phyloP scores from a whole-genome alignment of 2,329 filamentous ascomycete genomes.

The Phialocephala sp. region DNA sequence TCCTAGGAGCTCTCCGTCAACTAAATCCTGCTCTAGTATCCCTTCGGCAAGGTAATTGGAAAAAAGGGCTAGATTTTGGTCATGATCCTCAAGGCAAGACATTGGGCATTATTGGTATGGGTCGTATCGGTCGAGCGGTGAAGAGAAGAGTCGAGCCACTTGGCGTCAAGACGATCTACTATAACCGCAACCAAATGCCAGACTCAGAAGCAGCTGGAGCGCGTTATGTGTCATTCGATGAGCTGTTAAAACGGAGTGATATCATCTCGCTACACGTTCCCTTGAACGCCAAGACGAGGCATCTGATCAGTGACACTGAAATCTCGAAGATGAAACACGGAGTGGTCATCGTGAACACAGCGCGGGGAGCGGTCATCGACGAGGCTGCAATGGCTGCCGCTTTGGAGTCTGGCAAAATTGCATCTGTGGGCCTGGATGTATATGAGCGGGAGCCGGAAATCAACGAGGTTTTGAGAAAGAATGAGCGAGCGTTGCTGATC shows the following conservation, averaged over 20 bases:
- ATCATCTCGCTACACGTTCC: constrained; percentile 80
- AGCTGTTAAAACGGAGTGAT: constrained; percentile 69
- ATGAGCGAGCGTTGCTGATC: constrained; percentile 64
- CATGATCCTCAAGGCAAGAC: constrained; percentile 76
- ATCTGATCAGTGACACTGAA: constrained; percentile 71
- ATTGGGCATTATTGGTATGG: constrained; percentile 82
- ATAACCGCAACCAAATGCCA: constrained; percentile 68
- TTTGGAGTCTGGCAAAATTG: constrained; percentile 69
- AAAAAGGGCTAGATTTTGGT: constrained; percentile 41
- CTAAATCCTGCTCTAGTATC: constrained; percentile 46
- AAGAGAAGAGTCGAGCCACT: constrained; percentile 73
- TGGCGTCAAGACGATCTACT: constrained; percentile 74
- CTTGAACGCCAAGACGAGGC: constrained; percentile 70
- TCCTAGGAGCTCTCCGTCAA: constrained; percentile 70
- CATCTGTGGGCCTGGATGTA: constrained; percentile 75
- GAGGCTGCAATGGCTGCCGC: constrained; percentile 78
- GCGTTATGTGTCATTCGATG: constrained; percentile 74
- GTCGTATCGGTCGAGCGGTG: constrained; percentile 76
- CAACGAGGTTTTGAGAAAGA: constrained; percentile 63
- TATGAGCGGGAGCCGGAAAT: constrained; percentile 78
- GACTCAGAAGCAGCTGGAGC: constrained; percentile 58
- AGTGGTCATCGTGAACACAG: constrained; percentile 79
- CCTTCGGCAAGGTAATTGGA: constrained; percentile 45
- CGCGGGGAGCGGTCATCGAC: constrained; percentile 78
- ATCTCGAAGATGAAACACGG: constrained; percentile 80